Evolutionary conservation across 2,329 filamentous ascomycete genomes (phyloP), one percentile per base, ranked within the genome.

Genomic region (Keithomyces neogunnii): DNA sequence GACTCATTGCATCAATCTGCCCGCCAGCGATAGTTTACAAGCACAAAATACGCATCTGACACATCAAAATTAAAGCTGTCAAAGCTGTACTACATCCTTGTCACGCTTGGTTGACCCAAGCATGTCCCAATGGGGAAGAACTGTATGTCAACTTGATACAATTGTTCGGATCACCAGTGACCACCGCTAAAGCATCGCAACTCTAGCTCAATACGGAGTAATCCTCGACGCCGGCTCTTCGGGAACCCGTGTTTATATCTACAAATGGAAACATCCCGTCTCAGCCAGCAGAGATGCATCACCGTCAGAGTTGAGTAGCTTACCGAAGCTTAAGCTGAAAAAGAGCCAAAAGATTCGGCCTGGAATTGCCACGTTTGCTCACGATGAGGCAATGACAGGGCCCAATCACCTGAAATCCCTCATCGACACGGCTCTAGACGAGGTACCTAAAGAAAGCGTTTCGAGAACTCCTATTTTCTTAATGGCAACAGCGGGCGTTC

Each of bases 141-240:
- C 49, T 63, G 63, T 65, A 58, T 42, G 60, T 47, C 26, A n/a
- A 11, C 9, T 26, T 11, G 38, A n/a, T 26, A 26, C 9, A 19
- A 29, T 8, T 3, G 3, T n/a, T 5, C n/a, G 1, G 6, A n/a
- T 47, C 26, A 32, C 45, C 36, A 40, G 8, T 29, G 26, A 3
- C 32, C n/a, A 40, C 50, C 46, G 40, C 48, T 44, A 19, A 44
- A 38, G 13, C 36, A 10, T 45, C 19, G 31, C 6, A 30, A 30
- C 28, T 29, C 38, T 55, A 82, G 79, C 76, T 64, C 78, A 81
- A 73, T 96, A 95, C 77, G 93, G 91, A 66, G 88, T 97, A 62
- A 91, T 99, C 66, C 81, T 99, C 64, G 93, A 99, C 78, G 93
- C 93, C 67, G 93, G 93, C 60, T 97, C 93, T 69, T 97, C 93